Evolutionary conservation across 2,329 filamentous ascomycete genomes (phyloP), one percentile per base, ranked within the genome.

Genomic region (Tolypocladium guangdongense): DNA sequence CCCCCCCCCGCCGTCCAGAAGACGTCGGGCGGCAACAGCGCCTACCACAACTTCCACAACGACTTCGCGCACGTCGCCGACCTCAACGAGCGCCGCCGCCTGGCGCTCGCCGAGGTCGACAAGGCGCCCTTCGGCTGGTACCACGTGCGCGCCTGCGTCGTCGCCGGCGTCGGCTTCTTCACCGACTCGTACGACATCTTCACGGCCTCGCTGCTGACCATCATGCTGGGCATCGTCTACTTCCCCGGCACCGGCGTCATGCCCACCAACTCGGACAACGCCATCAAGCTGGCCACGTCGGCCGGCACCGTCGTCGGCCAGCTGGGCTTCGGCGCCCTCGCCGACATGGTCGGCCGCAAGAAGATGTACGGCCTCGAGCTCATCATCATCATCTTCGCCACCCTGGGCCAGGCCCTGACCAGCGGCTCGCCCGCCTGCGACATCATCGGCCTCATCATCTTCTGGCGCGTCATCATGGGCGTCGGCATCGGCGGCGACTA

Each of bases 171-270:
- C 57, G 89, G 88, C 61, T 93, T 95, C 81, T 93, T 93, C 71
- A 92, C 88, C 18, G 89, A 92, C 66, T 87, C 87, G 3, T 92
- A 91, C 70, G 84, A 87, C 64, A 88, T 90, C 72, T 93, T 93
- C 68, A 83, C 85, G 64, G 85, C 87, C 60, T 86, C 83, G 58
- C 74, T 90, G 64, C 74, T 86, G 58, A 88, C 86, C 32, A 78
- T 80, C 57, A 90, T 91, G 86, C 68, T 91, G 50, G 88, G 88
- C 43, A 82, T 91, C 49, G 87, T 90, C 59, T 92, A 87, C 74
- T 90, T 80, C 66, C 78, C 78, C 48, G 67, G 68, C 53, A 65
- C 61, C 16, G 82, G 83, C 20, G 73, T 73, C 36, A 86, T 91
- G 64, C 84, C 87, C 14, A 72, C 78, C 35, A 75, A 69, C 54